Evolutionary conservation across 192 early-diverging fungal genomes (phyloP).

Genomic region (Backusella sp.): DNA sequence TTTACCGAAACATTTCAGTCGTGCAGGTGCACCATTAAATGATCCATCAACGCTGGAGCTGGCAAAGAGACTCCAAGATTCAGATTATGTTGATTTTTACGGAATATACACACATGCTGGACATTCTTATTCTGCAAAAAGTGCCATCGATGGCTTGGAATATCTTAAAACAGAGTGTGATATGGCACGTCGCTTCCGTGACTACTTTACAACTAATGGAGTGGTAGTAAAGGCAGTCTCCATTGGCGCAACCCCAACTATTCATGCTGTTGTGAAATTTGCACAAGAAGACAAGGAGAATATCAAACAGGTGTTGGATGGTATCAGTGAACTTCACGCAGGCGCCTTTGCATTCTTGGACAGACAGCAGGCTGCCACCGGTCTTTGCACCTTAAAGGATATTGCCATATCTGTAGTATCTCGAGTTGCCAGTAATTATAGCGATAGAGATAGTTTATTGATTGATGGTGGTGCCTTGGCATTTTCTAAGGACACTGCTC

Average conservation of each 20-base stretch:
- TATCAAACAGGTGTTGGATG: conserved; percentile 15
- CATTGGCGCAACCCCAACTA: conserved; percentile 37
- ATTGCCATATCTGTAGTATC: conserved; percentile 27
- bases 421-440: conserved; percentile 27
- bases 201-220: conserved; percentile 19
- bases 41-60: conserved; percentile 16
- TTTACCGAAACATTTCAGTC: not conserved
- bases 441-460: conserved; percentile 25
- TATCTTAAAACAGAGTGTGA: conserved; percentile 33
- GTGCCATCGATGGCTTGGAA: conserved; percentile 5
- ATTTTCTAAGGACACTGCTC: conserved; percentile 33
- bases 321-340: conserved; percentile 34
- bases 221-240: conserved; percentile 15
- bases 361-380: conserved; percentile 32
- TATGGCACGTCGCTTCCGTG: conserved; percentile 17
- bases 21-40: conserved; percentile 31
- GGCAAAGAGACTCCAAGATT: conserved; percentile 24
- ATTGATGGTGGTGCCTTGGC: conserved; percentile 36
- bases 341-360: conserved; percentile 33
- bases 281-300: not conserved
- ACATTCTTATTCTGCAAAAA: conserved; percentile 28
- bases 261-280: conserved; percentile 18
- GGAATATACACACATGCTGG: conserved; percentile 38
- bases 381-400: conserved; percentile 5
- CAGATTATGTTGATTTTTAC: conserved; percentile 13